Conservation (phyloP, 2,329 filamentous ascomycete genomes). For the Aspergillus sp. region DNA sequence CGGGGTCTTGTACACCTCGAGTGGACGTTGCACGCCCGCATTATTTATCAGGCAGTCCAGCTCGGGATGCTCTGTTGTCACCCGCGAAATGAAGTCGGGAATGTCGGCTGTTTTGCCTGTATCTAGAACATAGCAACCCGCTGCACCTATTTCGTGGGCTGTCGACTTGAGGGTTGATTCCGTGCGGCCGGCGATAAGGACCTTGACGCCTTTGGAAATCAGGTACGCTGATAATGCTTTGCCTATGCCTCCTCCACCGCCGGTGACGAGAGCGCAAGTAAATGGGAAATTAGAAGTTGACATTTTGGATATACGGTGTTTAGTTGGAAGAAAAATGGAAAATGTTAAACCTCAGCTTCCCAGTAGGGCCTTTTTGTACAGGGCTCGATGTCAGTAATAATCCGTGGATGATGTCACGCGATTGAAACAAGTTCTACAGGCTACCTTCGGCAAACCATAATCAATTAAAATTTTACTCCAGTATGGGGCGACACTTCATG, state of each 20-base stretch:
- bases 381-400: no score
- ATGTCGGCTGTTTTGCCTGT: slow-evolving; percentile 45
- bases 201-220: slow-evolving; percentile 23
- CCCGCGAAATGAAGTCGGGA: slow-evolving; percentile 45
- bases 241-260: slow-evolving; percentile 28
- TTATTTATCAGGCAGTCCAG: slow-evolving; percentile 62
- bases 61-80: slow-evolving; percentile 53
- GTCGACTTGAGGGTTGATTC: slow-evolving; percentile 53
- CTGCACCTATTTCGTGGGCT: slow-evolving; percentile 45
- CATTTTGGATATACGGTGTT: neutral
- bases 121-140: slow-evolving; percentile 55
- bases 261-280: slow-evolving; percentile 42
- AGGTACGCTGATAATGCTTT: slow-evolving; percentile 24
- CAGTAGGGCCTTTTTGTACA: no score
- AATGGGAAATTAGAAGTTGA: slow-evolving; percentile 42
- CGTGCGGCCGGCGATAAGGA: slow-evolving; percentile 39
- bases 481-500: no score
- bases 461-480: no score
- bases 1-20: slow-evolving; percentile 43
- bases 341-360: no score
- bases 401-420: no score
- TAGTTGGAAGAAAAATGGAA: neutral
- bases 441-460: no score
- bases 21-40: slow-evolving; percentile 57
- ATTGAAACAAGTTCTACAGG: no score